Percentiles rank a stretch among this genome's conserved stretches.
Conservation (phyloP, 139 green algal genomes). For the Closterium sp. region DNA sequence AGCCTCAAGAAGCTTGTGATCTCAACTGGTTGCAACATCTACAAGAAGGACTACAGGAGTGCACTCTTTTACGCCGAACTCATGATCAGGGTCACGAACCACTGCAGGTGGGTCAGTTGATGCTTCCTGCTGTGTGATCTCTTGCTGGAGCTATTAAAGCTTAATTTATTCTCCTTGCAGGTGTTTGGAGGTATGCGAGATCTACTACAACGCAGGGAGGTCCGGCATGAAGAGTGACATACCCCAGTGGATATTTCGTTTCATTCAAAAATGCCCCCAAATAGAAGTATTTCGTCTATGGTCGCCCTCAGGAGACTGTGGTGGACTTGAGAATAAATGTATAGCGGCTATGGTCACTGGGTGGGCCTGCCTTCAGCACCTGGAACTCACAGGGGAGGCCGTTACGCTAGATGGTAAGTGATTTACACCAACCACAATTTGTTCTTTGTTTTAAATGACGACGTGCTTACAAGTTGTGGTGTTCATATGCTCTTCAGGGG, state of each 20-base stretch:
- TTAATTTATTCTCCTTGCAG: neutral
- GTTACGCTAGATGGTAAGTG: conserved; percentile 21
- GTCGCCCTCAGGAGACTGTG: conserved; percentile 25
- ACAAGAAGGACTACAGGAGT: conserved; percentile 32
- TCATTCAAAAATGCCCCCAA: neutral
- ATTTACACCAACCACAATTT: neutral
- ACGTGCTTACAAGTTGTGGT: neutral
- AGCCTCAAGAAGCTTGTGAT: neutral
- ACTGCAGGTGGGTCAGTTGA: conserved; percentile 11
- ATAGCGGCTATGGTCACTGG: conserved; percentile 12
- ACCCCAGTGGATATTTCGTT: conserved; percentile 8
- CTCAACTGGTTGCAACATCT: conserved; percentile 24
- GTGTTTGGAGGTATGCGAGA: conserved; percentile 28
- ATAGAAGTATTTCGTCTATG: neutral
- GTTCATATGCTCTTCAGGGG: conserved; percentile 6
- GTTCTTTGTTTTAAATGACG: neutral
- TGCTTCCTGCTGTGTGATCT: neutral
- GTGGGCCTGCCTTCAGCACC: neutral
- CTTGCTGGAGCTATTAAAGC: neutral
- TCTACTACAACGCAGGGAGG: conserved; percentile 26
- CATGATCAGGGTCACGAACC: conserved; percentile 5
- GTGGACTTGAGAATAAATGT: conserved; percentile 6
- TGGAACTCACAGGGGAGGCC: conserved; percentile 16
- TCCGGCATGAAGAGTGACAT: conserved; percentile 13
- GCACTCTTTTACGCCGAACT: conserved; percentile 22